Evolutionary conservation across 73 alveolate species (phyloP).

Genomic region (Paramecium octaurelia): DNA sequence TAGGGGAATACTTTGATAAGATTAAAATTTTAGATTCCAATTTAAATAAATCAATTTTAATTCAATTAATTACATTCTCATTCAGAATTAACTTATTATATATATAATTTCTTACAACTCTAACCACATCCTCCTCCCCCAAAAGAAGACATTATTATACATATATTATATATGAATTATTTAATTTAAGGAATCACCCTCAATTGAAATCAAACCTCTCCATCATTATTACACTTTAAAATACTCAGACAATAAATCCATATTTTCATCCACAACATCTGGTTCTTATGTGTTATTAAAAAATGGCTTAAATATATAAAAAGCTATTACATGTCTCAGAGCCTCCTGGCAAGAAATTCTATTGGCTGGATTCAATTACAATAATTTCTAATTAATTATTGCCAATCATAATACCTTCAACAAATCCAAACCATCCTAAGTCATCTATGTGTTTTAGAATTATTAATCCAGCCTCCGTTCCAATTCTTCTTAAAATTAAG

Average conservation of each 20-base stretch:
- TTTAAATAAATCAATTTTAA: background rate
- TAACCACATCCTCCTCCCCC: background rate
- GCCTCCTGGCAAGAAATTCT: conserved; percentile 24
- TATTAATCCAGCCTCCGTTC: background rate
- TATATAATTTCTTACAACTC: background rate
- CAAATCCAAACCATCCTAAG: conserved; percentile 12
- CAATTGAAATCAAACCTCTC: background rate
- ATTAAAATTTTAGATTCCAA: background rate
- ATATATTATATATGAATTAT: background rate
- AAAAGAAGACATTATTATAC: background rate
- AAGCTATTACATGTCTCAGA: background rate
- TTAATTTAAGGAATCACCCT: background rate
- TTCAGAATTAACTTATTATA: no score
- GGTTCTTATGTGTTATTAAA: background rate
- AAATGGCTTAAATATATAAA: background rate
- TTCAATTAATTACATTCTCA: background rate
- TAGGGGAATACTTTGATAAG: background rate
- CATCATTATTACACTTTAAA: background rate
- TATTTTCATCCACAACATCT: background rate
- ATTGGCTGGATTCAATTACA: background rate
- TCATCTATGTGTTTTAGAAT: background rate
- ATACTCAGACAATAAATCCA: background rate
- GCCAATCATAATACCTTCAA: background rate
- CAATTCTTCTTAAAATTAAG: background rate
- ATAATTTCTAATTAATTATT: background rate